Evolutionary conservation across 345 rosid genomes (phyloP), one percentile per base, ranked within the genome.

Genomic region (Aegle marmelos): DNA sequence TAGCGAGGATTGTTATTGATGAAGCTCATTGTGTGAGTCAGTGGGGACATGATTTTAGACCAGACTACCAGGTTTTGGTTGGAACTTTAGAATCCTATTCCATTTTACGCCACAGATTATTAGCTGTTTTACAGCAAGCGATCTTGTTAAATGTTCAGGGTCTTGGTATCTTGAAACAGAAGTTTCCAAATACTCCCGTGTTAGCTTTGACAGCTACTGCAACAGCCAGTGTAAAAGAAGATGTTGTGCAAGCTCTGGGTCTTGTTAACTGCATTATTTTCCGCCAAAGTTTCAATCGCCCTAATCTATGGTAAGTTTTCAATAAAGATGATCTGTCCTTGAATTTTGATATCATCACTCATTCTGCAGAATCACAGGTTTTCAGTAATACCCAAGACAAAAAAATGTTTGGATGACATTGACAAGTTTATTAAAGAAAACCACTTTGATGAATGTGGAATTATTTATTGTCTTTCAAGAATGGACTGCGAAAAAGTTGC

Each of bases 21-120:
- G 99, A 95, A 91, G 99, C 99, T 75, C 99, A 95, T 69, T 95
- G 99, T 80, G 98, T 95, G 84, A 95, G 99, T 85, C 99, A 95
- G 85, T 95, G 99, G 99, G 99, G 99, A 54, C 99, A 95, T 86
- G 99, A 95, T 85, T 95, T 95, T 89, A 92, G 99, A 86, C 98
- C 99, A 27, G 99, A 96, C 85, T 96, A 96, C 85, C 97, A 92
- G 99, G 99, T 96, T 87, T 78, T 76, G 60, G 78, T 48, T 28
- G 48, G 50, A 25, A 78, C 34, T 73, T 64, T 30, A 58, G 33
- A 60, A 75, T 79, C 4, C 70, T 64, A 62, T 82, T 58, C 73
- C 59, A 56, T 59, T 70, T 69, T 37, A 31, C 72, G 60, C 57
- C 22, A 21, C 33, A 24, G 58, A 36, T 68, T 57, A 63, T 69